Evolutionary conservation across 495 filamentous ascomycete species (phyloP).

Genomic region (Paragyromitra xinjiangensis): DNA sequence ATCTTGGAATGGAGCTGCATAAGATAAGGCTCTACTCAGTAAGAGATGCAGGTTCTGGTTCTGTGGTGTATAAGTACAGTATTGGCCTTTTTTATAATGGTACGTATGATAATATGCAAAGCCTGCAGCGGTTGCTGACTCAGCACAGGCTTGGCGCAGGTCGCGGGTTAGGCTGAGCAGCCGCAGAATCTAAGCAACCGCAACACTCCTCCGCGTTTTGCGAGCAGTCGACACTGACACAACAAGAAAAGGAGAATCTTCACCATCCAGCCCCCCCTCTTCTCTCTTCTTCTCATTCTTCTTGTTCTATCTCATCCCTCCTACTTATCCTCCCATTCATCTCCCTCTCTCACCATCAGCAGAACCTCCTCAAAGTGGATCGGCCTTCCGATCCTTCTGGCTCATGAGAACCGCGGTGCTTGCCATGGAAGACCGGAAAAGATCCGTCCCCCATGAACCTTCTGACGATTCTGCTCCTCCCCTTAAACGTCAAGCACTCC

Average conservation of each 20-base stretch:
- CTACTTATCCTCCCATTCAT: conserved; percentile 22
- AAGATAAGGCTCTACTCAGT: too few species aligned
- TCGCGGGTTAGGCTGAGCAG: conserved; percentile 51
- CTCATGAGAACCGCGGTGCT: conserved; percentile 57
- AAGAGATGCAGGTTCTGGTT: too few species aligned
- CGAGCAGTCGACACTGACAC: conserved; percentile 46
- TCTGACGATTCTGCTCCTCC: conserved; percentile 57
- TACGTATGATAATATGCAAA: not conserved
- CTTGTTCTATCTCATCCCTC: conserved; percentile 38
- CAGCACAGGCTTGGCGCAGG: conserved; percentile 40
- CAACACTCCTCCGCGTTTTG: conserved; percentile 54
- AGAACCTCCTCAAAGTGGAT: conserved; percentile 51
- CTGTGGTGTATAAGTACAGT: too few species aligned
- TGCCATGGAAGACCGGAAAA: conserved; percentile 59
- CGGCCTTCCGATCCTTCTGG: conserved; percentile 52
- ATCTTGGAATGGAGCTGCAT: too few species aligned
- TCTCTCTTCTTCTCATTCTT: conserved; percentile 44
- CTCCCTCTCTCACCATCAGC: conserved; percentile 29
- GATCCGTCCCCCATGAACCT: conserved; percentile 58
- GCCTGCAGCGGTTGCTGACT: conserved; percentile 50
- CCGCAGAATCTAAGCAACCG: conserved; percentile 49
- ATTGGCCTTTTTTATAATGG: too few species aligned
- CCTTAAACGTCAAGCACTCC: conserved; percentile 57
- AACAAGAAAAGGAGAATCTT: conserved; percentile 54
- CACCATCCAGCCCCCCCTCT: conserved; percentile 20